Percentiles rank a stretch among this genome's conserved stretches.
phyloP scores from a whole-genome alignment of 1,284 basidiomycete genomes.

The Austroboletus niveus region DNA sequence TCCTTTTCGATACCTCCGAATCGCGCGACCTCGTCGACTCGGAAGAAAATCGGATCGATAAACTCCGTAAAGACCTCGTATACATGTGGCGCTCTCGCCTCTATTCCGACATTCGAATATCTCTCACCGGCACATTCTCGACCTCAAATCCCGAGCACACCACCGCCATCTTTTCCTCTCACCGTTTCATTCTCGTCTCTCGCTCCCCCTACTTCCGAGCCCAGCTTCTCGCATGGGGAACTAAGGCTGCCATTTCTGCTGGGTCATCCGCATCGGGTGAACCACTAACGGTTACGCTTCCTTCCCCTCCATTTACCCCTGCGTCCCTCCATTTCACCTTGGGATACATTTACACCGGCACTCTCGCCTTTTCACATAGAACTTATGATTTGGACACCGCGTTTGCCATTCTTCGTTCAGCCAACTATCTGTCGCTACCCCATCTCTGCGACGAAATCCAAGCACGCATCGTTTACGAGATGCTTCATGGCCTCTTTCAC shows the following conservation, averaged over 20 bases:
- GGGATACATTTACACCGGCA: slow-evolving; percentile 93
- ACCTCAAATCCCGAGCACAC: slow-evolving; percentile 62
- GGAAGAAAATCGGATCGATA: slow-evolving; percentile 78
- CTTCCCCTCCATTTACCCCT: slow-evolving; percentile 93
- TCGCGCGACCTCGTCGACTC: slow-evolving; percentile 41
- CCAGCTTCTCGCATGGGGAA: slow-evolving; percentile 62
- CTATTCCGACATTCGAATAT: slow-evolving; percentile 86
- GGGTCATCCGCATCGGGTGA: slow-evolving; percentile 35
- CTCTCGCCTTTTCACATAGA: slow-evolving; percentile 88
- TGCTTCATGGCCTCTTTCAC: slow-evolving; percentile 86
- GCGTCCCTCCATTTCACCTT: slow-evolving; percentile 93
- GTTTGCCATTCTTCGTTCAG: slow-evolving; percentile 85
- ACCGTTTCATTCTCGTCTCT: slow-evolving; percentile 89
- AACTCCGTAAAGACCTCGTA: slow-evolving; percentile 86
- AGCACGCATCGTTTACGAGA: slow-evolving; percentile 79
- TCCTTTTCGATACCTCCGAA: slow-evolving; percentile 76
- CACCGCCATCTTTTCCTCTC: slow-evolving; percentile 84
- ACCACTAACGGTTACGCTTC: slow-evolving; percentile 64
- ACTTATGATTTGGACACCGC: slow-evolving; percentile 92
- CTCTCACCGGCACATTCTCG: slow-evolving; percentile 65
- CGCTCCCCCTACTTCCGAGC: slow-evolving; percentile 86
- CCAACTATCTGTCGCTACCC: slow-evolving; percentile 79
- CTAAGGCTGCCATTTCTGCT: slow-evolving; percentile 28
- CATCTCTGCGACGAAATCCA: slow-evolving; percentile 78
- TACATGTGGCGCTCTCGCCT: slow-evolving; percentile 95